Percentiles rank a stretch among this genome's conserved stretches.
Evolutionary conservation across 495 filamentous ascomycete species (phyloP).

Genomic region (Penicillium dipodomyicola): DNA sequence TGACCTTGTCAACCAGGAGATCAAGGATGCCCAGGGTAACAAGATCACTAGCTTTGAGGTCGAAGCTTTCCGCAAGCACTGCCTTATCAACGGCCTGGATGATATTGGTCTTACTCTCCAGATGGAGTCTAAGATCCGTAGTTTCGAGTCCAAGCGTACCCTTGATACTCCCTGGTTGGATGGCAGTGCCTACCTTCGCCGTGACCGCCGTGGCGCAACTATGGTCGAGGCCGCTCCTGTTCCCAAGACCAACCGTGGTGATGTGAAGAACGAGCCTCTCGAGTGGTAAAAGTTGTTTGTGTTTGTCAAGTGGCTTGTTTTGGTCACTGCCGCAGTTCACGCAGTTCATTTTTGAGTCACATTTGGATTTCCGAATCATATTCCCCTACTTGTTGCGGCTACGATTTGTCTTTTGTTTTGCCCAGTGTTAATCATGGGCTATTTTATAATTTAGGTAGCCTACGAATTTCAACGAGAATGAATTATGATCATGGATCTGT

Average conservation of each 20-base stretch:
- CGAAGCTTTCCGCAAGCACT: slow-evolving; percentile 90
- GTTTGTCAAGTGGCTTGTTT: slow-evolving; percentile 14
- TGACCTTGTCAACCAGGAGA: slow-evolving; percentile 80
- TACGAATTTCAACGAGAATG: slow-evolving; percentile 31
- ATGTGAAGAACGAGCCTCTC: slow-evolving; percentile 79
- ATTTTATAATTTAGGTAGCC: slow-evolving; percentile 14
- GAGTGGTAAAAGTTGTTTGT: slow-evolving; percentile 68
- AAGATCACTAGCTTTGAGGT: slow-evolving; percentile 77
- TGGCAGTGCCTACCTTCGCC: slow-evolving; percentile 77
- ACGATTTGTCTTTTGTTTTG: slow-evolving; percentile 11
- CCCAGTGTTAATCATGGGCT: slow-evolving; percentile 17
- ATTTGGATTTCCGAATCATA: slow-evolving; percentile 22
- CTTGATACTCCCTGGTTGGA: slow-evolving; percentile 89
- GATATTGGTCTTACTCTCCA: slow-evolving; percentile 95
- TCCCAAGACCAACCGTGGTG: slow-evolving; percentile 86
- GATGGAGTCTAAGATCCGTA: slow-evolving; percentile 80
- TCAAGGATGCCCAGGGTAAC: slow-evolving; percentile 72
- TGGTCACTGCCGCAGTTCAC: slow-evolving; percentile 8
- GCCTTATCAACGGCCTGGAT: slow-evolving; percentile 89
- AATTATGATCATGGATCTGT: slow-evolving; percentile 23
- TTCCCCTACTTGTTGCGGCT: slow-evolving; percentile 22
- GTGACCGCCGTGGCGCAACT: slow-evolving; percentile 60
- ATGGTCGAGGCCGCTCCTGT: slow-evolving; percentile 80
- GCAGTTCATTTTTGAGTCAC: slow-evolving; percentile 4
- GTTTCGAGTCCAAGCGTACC: slow-evolving; percentile 76